These are phyloP conservation scores for Barnettozyma wickerhamii DNA, from an alignment of 805 yeast species.

Conservation along the genomic window DNA sequence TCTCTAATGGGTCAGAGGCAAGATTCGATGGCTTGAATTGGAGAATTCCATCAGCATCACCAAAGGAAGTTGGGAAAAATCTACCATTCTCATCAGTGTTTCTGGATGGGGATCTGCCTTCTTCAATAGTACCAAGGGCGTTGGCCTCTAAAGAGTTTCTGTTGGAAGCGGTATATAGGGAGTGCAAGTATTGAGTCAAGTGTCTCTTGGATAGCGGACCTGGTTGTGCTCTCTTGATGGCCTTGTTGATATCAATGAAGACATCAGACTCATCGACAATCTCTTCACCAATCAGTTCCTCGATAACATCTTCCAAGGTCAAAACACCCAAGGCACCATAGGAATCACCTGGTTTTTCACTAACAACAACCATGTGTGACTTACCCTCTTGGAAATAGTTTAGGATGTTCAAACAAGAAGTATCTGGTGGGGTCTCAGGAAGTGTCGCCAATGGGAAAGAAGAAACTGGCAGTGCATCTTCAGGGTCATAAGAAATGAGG, in stretches of 20 bases:
- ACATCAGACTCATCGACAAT: constrained; percentile 96
- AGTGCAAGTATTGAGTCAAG: constrained; percentile 63
- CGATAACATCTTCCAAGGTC: constrained; percentile 96
- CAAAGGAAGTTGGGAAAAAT: constrained; percentile 1
- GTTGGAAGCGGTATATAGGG: constrained; percentile 45
- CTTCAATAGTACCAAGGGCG: background rate
- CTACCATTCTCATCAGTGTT: background rate
- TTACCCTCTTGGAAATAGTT: constrained; percentile 98
- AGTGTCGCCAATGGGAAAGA: constrained; percentile 92
- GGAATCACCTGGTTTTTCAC: constrained; percentile 77
- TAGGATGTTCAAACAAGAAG: constrained; percentile 89
- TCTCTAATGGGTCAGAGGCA: constrained; percentile 66
- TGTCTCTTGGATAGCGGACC: constrained; percentile 72
- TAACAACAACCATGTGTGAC: constrained; percentile 94
- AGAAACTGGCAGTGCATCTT: constrained; percentile 88
- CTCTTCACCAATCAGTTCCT: constrained; percentile 96
- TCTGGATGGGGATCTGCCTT: background rate
- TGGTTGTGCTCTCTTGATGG: constrained; percentile 72
- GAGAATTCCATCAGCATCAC: constrained; percentile 10
- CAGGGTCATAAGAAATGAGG: constrained; percentile 93
- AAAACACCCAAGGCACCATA: constrained; percentile 87
- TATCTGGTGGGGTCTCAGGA: constrained; percentile 89
- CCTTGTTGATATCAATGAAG: constrained; percentile 83
- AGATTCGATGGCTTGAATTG: constrained; percentile 42
- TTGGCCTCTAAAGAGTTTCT: constrained; percentile 36